Evolutionary conservation across 164 flowering plant genomes (phyloP), one percentile per base, ranked within the genome.

Genomic region (Vitis rotundifolia): DNA sequence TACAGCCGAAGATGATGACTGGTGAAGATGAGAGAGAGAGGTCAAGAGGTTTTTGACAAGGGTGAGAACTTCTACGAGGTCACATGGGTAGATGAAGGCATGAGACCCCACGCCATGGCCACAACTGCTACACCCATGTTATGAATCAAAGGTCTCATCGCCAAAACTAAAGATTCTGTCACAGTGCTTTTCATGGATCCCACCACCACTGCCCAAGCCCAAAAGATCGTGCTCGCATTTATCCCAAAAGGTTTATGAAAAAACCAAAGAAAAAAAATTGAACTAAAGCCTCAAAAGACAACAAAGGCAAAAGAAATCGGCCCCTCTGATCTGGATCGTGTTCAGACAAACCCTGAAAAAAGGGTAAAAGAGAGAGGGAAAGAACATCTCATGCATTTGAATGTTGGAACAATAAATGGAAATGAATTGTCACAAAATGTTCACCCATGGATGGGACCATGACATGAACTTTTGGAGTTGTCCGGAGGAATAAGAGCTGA

Each of bases 101-200:
- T 28, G 74, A 22, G 59, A 49, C 79, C 66, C 76, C 79, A 68
- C 55, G 15, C 5, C 31, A 37, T 11, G 22, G 70, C 58, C 18
- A 44, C 2, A 2, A 22, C 26, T 1, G 26, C 49, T 53, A 67
- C 29, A 63, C 49, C 68, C 68, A 71, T 53, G 11, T 15, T 64
- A 59, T 59, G 72, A 72, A 59, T 15, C 59, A 63, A 68, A 59
- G 55, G 71, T 50, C 56, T 66, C 61, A 69, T 75, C 73, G 61
- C 67, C 52, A 69, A 13, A n/a, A 66, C 9, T 49, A 58, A 68
- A 65, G 12, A 54, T n/a, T 52, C 54, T 63, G 57, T 37, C 37
- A 37, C 15, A 52, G 3, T n/a, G 73, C 71, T 67, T 75, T 22
- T 73, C 71, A 73, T 70, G 70, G 76, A 77, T 77, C 83, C 79